Percentiles rank a stretch among this genome's conserved stretches.
Evolutionary conservation across 139 green algal genomes (phyloP).

Genomic region (Chara braunii): DNA sequence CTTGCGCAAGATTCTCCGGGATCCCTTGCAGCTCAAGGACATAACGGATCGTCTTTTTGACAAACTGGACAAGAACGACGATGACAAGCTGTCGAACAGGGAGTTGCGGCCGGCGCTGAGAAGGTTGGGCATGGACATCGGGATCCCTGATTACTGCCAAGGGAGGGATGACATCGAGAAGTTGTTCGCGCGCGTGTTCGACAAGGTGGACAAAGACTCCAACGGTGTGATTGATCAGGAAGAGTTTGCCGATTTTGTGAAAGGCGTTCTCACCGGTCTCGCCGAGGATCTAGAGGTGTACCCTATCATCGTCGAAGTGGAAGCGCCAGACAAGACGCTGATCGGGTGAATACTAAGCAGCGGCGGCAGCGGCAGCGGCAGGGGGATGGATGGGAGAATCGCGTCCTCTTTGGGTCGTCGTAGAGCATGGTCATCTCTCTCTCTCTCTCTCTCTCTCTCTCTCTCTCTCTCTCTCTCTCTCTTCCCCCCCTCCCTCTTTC

Average conservation of each 20-base stretch:
- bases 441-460: no score
- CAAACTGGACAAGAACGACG: slow-evolving; percentile 10
- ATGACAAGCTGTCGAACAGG: neutral
- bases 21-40: no score
- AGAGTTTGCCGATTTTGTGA: slow-evolving; percentile 11
- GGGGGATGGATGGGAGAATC: no score
- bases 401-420: no score
- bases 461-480: no score
- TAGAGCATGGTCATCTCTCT: no score
- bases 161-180: neutral
- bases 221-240: slow-evolving; percentile 20
- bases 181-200: slow-evolving; percentile 17
- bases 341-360: no score
- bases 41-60: no score
- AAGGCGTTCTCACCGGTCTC: slow-evolving; percentile 4
- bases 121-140: slow-evolving; percentile 18
- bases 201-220: slow-evolving; percentile 10
- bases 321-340: no score
- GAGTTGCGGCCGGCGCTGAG: slow-evolving; percentile 6
- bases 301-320: slow-evolving; percentile 28
- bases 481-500: no score
- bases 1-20: slow-evolving; percentile 13
- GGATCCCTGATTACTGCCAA: slow-evolving; percentile 3
- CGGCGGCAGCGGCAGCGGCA: no score
- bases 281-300: slow-evolving; percentile 13